Evolutionary conservation across 2,329 filamentous ascomycete species (phyloP).

Genomic region (Talaromyces sp.): DNA sequence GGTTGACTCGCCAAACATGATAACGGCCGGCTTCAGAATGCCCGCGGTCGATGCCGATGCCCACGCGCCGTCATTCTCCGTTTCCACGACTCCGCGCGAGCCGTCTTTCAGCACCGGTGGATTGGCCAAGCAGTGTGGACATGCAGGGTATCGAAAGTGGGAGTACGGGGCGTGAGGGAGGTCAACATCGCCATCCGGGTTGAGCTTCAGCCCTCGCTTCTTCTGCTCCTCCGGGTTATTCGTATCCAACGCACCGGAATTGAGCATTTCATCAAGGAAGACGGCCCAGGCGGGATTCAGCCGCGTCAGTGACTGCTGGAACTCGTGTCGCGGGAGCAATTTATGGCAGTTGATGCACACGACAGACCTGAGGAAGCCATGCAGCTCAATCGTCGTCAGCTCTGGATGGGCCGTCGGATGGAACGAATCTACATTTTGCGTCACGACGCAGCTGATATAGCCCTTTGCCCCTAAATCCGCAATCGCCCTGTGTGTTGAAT

Average conservation of each 20-base stretch:
- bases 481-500: slow-evolving; percentile 72
- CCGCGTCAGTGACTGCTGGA: slow-evolving; percentile 67
- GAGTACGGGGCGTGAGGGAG: slow-evolving; percentile 80
- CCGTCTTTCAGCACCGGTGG: slow-evolving; percentile 56
- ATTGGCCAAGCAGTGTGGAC: slow-evolving; percentile 66
- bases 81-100: slow-evolving; percentile 53
- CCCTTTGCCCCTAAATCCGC: slow-evolving; percentile 66
- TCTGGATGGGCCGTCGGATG: slow-evolving; percentile 71
- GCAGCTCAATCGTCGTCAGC: slow-evolving; percentile 74
- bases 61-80: slow-evolving; percentile 80
- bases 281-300: slow-evolving; percentile 83
- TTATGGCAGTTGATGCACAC: slow-evolving; percentile 74
- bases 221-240: slow-evolving; percentile 67
- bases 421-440: slow-evolving; percentile 96
- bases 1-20: slow-evolving; percentile 96
- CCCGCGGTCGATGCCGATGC: slow-evolving; percentile 60
- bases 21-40: slow-evolving; percentile 83
- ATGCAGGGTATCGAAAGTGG: slow-evolving; percentile 86
- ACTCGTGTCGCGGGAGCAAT: slow-evolving; percentile 63
- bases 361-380: slow-evolving; percentile 79
- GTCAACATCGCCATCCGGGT: slow-evolving; percentile 93
- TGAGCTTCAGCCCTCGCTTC: slow-evolving; percentile 68
- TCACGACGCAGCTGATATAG: slow-evolving; percentile 70
- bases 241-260: slow-evolving; percentile 68
- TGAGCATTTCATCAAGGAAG: slow-evolving; percentile 67